Percentiles rank a stretch among this genome's conserved stretches.
These are phyloP conservation scores for Rhodofomes roseus DNA, from an alignment of 1,284 basidiomycete species.

Conservation along the genomic window DNA sequence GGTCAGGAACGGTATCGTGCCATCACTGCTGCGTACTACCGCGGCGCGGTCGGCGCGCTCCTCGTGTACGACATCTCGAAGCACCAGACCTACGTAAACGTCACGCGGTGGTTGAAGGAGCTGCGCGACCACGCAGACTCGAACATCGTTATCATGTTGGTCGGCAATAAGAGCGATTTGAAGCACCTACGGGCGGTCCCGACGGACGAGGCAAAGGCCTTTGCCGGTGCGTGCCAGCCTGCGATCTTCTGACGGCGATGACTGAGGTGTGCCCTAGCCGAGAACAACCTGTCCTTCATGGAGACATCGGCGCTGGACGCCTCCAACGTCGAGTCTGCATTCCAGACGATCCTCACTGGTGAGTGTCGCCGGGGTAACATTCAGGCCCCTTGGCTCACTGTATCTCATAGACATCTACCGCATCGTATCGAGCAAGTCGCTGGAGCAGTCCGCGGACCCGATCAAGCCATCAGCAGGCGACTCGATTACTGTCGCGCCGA, in stretches of 20 bases:
- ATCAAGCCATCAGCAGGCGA: constrained; percentile 70
- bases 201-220: constrained; percentile 89
- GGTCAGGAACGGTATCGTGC: constrained; percentile 99
- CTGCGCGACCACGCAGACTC: constrained; percentile 91
- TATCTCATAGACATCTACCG: constrained; percentile 76
- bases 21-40: constrained; percentile 99
- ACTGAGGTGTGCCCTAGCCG: constrained; percentile 35
- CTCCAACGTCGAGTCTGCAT: constrained; percentile 95
- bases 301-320: constrained; percentile 99
- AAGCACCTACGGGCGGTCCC: constrained; percentile 95
- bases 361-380: constrained; percentile 25
- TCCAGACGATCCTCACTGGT: constrained; percentile 97
- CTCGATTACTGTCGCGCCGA: constrained; percentile 73
- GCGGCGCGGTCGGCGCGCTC: constrained; percentile 92
- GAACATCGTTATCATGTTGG: constrained; percentile 94
- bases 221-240: constrained; percentile 61
- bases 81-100: constrained; percentile 94
- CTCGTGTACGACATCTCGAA: constrained; percentile 95
- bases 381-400: not conserved
- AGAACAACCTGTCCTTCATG: constrained; percentile 92
- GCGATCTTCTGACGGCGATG: not conserved
- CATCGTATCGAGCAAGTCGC: constrained; percentile 86
- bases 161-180: constrained; percentile 97
- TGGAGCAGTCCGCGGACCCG: constrained; percentile 76
- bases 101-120: constrained; percentile 98